phyloP scores from a whole-genome alignment of 1,139 yeast species.

The Spencermartinsiella ligniputridi region DNA sequence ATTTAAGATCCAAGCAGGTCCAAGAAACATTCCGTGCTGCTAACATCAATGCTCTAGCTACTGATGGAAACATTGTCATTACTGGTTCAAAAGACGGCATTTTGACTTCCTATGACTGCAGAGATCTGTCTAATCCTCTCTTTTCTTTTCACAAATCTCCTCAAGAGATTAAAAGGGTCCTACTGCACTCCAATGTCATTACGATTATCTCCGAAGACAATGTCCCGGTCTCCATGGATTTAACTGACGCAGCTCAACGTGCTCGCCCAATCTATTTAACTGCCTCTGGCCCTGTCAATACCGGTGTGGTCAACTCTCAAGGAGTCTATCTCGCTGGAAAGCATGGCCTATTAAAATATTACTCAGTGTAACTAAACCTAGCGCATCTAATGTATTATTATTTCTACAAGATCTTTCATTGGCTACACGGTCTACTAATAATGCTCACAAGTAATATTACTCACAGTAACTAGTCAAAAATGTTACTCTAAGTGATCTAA shows the following conservation, averaged over 20 bases:
- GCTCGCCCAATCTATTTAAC: neutral
- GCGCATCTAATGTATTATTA: neutral
- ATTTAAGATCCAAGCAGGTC: constrained; percentile 8
- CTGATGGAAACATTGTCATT: constrained; percentile 27
- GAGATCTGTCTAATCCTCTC: constrained; percentile 8
- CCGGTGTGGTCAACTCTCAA: constrained; percentile 2
- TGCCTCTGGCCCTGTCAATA: neutral
- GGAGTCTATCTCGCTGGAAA: constrained; percentile 15
- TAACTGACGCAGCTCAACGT: neutral
- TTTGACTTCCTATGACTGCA: constrained; percentile 11
- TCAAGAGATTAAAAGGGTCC: neutral
- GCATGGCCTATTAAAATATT: constrained; percentile 6
- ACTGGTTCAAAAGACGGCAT: constrained; percentile 13
- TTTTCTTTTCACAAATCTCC: constrained; percentile 5
- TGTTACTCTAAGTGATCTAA: too few species aligned
- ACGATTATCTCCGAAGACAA: constrained; percentile 7
- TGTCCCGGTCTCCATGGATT: constrained; percentile 7
- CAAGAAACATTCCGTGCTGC: neutral
- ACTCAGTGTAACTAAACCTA: neutral
- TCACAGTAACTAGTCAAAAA: too few species aligned
- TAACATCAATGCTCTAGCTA: constrained; percentile 28
- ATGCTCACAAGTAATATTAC: too few species aligned
- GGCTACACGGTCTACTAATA: too few species aligned
- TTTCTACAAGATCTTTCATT: too few species aligned
- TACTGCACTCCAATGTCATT: neutral